phyloP scores from a whole-genome alignment of 2,329 filamentous ascomycete species.

The Lasiodiplodia gonubiensis region DNA sequence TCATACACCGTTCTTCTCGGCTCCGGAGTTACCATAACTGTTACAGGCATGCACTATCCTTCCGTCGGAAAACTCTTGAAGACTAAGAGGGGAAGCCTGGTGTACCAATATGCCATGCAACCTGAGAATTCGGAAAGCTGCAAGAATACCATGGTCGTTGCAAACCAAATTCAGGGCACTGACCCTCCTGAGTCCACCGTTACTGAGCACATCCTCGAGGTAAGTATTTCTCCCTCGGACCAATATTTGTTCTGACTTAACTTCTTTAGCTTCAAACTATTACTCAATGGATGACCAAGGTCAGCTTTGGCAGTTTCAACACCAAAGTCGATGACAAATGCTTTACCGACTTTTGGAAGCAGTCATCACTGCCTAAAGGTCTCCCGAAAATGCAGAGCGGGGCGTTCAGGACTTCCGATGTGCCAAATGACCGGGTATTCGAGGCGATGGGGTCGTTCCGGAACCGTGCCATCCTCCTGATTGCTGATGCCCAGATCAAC shows the following conservation, averaged over 20 bases:
- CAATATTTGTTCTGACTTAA: background rate
- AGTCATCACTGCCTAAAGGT: background rate
- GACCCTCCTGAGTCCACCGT: background rate
- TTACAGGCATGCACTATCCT: background rate
- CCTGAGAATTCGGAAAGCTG: background rate
- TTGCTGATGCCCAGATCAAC: background rate
- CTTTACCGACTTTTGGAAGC: rapidly evolving
- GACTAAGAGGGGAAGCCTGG: background rate
- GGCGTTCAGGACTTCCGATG: background rate
- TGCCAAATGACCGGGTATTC: background rate
- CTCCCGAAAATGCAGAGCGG: background rate
- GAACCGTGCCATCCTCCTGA: background rate
- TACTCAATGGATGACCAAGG: background rate
- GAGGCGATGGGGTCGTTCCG: background rate
- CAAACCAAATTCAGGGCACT: background rate
- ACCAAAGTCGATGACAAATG: background rate
- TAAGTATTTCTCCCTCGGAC: background rate
- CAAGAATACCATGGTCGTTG: background rate
- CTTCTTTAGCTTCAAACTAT: background rate
- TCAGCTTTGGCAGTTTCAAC: background rate
- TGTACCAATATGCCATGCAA: background rate
- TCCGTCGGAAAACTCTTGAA: background rate
- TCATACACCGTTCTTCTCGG: rapidly evolving
- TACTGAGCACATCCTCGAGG: background rate
- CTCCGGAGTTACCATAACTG: rapidly evolving